Percentiles rank a stretch among this genome's conserved stretches.
phyloP scores from a whole-genome alignment of 2,329 filamentous ascomycete genomes.

The Epichloe glyceriae region DNA sequence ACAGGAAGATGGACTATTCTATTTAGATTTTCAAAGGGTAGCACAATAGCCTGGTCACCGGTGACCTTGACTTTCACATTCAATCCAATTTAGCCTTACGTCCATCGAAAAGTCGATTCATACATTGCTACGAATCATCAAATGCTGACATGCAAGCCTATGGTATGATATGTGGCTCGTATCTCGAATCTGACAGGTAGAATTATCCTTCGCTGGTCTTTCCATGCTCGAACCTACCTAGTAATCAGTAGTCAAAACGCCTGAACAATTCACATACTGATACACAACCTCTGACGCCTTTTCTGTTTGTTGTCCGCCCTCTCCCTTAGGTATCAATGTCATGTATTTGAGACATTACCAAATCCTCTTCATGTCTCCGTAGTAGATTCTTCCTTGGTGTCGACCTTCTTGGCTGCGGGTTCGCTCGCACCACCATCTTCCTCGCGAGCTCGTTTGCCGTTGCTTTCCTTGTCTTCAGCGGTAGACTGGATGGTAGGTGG shows the following conservation, averaged over 20 bases:
- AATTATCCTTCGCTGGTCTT: not conserved
- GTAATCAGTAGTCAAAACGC: slow-evolving; percentile 2
- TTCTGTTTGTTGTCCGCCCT: not conserved
- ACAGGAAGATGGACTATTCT: slow-evolving; percentile 36
- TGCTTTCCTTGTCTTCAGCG: slow-evolving; percentile 22
- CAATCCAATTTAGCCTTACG: too few relatives aligned
- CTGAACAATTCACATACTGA: not conserved
- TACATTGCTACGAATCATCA: not conserved
- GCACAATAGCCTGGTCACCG: too few relatives aligned
- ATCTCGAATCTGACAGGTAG: not conserved
- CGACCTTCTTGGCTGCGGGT: slow-evolving; percentile 49
- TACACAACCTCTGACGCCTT: not conserved
- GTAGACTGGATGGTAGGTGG: slow-evolving; percentile 33
- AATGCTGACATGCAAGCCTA: not conserved
- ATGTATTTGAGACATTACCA: not conserved
- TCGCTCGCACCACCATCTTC: slow-evolving; percentile 31
- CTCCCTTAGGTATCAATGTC: not conserved
- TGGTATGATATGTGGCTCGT: too few relatives aligned
- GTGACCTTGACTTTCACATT: too few relatives aligned
- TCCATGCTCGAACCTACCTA: not conserved
- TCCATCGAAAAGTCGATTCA: slow-evolving; percentile 15
- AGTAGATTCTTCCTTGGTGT: slow-evolving; percentile 31
- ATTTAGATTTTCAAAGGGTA: slow-evolving; percentile 7
- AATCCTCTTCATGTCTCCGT: slow-evolving; percentile 1
- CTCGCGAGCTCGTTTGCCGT: slow-evolving; percentile 43